Evolutionary conservation across 83 land plant species (phyloP), one percentile per base, ranked within the genome.

Genomic region (Picea abies): DNA sequence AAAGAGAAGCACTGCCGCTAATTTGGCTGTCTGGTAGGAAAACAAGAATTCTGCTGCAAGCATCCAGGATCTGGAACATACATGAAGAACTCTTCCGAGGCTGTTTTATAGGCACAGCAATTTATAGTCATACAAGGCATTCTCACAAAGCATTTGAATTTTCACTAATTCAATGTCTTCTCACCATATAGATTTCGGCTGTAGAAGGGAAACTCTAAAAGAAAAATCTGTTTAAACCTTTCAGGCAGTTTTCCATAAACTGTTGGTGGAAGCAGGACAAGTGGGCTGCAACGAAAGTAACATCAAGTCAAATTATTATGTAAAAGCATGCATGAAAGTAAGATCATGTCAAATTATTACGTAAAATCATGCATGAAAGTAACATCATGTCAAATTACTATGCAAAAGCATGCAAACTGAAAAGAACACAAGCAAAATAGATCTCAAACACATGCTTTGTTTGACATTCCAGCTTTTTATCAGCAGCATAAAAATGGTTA

Each of bases 131-230:
- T 72, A 72, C 56, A 41, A 41, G 25, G 12, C 14, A 71, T 5
- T 5, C 47, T n/a, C 76, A 35, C 17, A 39, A 22, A 73, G 25
- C 5, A 44, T 19, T 44, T 3, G 26, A 4, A 1, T 44, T 44
- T 37, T 70, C 47, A 20, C n/a, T 73, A 73, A 41, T 41, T 11
- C 10, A 17, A 39, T 39, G 58, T 44, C 14, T n/a, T 73, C 44
- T 71, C 76, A 73, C 25, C 58, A 39, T 91, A 89, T 68, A 94
- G 87, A 75, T 87, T 87, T 61, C 85, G 86, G 80, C 86, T 96
- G 91, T 96, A 96, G 70, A 96, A 71, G 68, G 98, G 99, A 56
- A 96, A 90, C 88, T 96, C 99, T 84, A 96, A 92, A 63, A 96
- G 90, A 41, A 93, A 89, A 44, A 70, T 80, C n/a, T 81, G 29